phyloP scores from a whole-genome alignment of 2,329 filamentous ascomycete species.

The Colletotrichum musicola region DNA sequence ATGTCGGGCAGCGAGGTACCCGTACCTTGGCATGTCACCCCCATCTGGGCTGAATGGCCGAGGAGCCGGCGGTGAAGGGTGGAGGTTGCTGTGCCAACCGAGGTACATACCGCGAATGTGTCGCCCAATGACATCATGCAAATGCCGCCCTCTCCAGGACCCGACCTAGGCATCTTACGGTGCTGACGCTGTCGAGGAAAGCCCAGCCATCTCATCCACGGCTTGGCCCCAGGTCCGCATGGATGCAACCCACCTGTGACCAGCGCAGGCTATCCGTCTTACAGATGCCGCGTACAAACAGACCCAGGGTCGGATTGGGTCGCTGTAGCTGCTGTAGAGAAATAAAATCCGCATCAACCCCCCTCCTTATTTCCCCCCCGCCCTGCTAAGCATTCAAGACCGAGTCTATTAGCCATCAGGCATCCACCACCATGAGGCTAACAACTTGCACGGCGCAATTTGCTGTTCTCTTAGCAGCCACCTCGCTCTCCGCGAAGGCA shows the following conservation, averaged over 20 bases:
- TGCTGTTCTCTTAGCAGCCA: neutral
- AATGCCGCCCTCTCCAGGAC: neutral
- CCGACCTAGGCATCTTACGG: neutral
- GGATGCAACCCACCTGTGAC: slow-evolving; percentile 26
- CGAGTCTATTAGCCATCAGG: neutral
- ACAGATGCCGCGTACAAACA: neutral
- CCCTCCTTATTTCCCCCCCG: neutral
- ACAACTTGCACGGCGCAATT: slow-evolving; percentile 9
- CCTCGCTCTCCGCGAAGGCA: neutral
- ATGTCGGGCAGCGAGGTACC: neutral
- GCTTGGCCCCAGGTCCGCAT: slow-evolving; percentile 7
- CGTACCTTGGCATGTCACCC: neutral
- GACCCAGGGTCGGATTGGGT: neutral
- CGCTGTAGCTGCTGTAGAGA: neutral
- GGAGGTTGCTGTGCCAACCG: slow-evolving; percentile 37
- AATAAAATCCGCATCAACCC: neutral
- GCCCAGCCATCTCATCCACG: slow-evolving; percentile 37
- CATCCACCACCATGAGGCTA: slow-evolving; percentile 12
- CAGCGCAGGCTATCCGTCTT: neutral
- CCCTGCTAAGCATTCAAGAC: neutral
- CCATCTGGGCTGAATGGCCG: neutral
- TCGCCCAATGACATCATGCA: slow-evolving; percentile 37
- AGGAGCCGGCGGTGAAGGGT: slow-evolving; percentile 1
- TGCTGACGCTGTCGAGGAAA: neutral
- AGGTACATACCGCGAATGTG: no score